phyloP scores from a whole-genome alignment of 163 green algal species.

The Chlorella variabilis region DNA sequence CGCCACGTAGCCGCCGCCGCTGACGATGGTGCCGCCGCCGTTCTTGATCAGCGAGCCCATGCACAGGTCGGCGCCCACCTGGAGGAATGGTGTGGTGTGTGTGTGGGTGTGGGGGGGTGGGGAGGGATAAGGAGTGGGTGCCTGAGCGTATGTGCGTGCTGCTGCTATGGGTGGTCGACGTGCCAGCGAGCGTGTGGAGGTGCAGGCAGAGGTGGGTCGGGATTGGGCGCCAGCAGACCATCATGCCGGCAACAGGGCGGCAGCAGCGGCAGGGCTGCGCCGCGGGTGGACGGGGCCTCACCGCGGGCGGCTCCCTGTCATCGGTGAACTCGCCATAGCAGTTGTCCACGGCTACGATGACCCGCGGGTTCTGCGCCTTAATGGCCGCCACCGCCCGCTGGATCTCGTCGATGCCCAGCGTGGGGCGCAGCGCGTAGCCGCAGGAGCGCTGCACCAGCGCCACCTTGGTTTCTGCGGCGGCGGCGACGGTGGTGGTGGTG shows the following conservation, averaged over 20 bases:
- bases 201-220: too few relatives aligned
- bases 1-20: slow-evolving; percentile 91
- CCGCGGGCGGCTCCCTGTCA: slow-evolving; percentile 74
- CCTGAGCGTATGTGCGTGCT: too few relatives aligned
- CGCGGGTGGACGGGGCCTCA: too few relatives aligned
- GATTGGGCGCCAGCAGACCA: too few relatives aligned
- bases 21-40: slow-evolving; percentile 83
- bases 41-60: slow-evolving; percentile 97
- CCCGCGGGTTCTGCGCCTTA: slow-evolving; percentile 70
- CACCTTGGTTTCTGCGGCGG: slow-evolving; percentile 59
- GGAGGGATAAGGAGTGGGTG: too few relatives aligned
- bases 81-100: not conserved
- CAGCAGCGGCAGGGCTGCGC: too few relatives aligned
- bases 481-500: not conserved
- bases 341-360: slow-evolving; percentile 93
- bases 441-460: slow-evolving; percentile 95
- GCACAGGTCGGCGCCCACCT: slow-evolving; percentile 90
- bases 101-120: not conserved
- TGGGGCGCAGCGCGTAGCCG: slow-evolving; percentile 89
- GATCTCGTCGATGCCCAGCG: slow-evolving; percentile 88
- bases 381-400: slow-evolving; percentile 63
- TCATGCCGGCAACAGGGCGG: too few relatives aligned
- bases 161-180: not conserved
- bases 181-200: too few relatives aligned
- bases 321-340: slow-evolving; percentile 98